A percentile compares a stretch with the other conserved stretches of the same genome.
Evolutionary conservation across 1,284 basidiomycete species (phyloP).

Genomic region (Thecaphora frezii): DNA sequence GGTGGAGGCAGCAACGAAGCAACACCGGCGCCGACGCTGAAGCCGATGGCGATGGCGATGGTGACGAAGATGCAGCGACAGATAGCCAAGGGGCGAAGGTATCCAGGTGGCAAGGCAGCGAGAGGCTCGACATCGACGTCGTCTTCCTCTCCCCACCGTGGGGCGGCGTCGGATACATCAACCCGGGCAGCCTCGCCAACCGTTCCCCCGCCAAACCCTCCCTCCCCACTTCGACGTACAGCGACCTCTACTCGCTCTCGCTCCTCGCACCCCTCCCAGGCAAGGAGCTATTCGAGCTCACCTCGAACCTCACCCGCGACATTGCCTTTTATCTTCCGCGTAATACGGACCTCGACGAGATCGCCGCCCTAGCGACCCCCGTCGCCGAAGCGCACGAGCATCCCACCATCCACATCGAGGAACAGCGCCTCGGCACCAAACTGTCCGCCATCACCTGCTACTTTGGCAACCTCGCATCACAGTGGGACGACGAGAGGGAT

Average conservation of each 20-base stretch:
- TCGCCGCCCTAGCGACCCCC: slow-evolving; percentile 64
- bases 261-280: slow-evolving; percentile 77
- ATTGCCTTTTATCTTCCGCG: slow-evolving; percentile 83
- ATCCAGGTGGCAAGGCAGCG: slow-evolving; percentile 2
- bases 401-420: slow-evolving; percentile 72
- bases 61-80: slow-evolving; percentile 5
- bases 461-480: slow-evolving; percentile 61
- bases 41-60: slow-evolving; percentile 15
- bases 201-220: slow-evolving; percentile 1
- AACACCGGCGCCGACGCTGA: not conserved
- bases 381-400: slow-evolving; percentile 8
- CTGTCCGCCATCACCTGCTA: slow-evolving; percentile 69
- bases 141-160: slow-evolving; percentile 52
- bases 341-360: slow-evolving; percentile 75
- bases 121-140: slow-evolving; percentile 6
- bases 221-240: slow-evolving; percentile 7
- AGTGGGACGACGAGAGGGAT: slow-evolving; percentile 32
- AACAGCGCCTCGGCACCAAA: slow-evolving; percentile 83
- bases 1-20: not conserved
- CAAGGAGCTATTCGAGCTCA: slow-evolving; percentile 69
- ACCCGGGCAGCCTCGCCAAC: slow-evolving; percentile 3
- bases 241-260: slow-evolving; percentile 26
- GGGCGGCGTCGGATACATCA: slow-evolving; percentile 49
- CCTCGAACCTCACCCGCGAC: slow-evolving; percentile 20
- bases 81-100: slow-evolving; percentile 1